phyloP scores from a whole-genome alignment of 1,139 yeast genomes.

The Blastobotrys persicus region DNA sequence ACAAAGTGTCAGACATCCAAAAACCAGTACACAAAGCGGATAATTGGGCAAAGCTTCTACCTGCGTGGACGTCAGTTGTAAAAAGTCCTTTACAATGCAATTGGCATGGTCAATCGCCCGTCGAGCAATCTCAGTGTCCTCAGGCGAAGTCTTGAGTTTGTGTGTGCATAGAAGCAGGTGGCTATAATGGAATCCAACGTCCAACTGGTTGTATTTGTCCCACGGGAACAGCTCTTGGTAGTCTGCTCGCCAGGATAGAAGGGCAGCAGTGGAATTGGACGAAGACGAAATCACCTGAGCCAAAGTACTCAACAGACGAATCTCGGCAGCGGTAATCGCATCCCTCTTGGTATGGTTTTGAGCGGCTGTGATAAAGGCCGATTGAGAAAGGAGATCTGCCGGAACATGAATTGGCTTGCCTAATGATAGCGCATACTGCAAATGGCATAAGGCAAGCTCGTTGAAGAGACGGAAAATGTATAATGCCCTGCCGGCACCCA shows the following conservation, averaged over 20 bases:
- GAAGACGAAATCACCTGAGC: background rate
- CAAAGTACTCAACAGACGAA: constrained; percentile 18
- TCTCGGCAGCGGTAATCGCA: constrained; percentile 18
- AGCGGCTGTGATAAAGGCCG: background rate
- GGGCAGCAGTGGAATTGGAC: background rate
- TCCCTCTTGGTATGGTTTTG: constrained; percentile 12
- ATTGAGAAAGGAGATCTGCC: constrained; percentile 31
- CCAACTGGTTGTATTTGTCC: constrained; percentile 4
- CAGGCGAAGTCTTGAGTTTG: background rate
- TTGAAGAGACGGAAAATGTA: constrained; percentile 52
- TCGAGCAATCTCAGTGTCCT: background rate
- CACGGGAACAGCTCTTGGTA: background rate
- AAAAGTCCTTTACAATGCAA: constrained; percentile 43
- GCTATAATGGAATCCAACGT: constrained; percentile 14
- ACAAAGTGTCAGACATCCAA: constrained; percentile 50
- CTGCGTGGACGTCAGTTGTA: constrained; percentile 44
- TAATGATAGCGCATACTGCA: constrained; percentile 48
- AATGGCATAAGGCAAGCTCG: constrained; percentile 47
- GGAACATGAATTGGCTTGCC: constrained; percentile 45
- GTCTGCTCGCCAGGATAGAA: constrained; percentile 4
- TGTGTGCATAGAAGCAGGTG: constrained; percentile 9
- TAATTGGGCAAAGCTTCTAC: constrained; percentile 53
- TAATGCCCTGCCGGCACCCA: constrained; percentile 41
- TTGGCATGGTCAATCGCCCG: constrained; percentile 37
- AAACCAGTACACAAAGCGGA: constrained; percentile 49